Base-by-base conservation (phyloP, 2,329 filamentous ascomycete genomes). In the Penicillium thymicola region DNA sequence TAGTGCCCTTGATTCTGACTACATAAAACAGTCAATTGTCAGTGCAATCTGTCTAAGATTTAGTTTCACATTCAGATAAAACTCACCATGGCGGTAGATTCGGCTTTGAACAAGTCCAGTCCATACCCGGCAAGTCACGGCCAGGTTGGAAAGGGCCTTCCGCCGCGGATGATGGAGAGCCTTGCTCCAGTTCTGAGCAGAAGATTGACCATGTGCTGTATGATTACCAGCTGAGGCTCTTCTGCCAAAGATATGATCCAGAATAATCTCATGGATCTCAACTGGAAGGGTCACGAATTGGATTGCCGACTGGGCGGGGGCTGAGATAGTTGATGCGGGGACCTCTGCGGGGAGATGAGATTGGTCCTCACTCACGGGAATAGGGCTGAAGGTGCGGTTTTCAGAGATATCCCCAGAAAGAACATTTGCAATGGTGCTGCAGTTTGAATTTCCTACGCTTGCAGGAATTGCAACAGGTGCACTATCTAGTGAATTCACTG, bases 1-100 rank as follows among this genome's bases (percentile, higher is more conserved):
- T 76, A 0, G 87, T 89, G 0, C 86, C 88, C 74, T 89, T 89
- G 64, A 91, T 77, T 72, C 90, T 90, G 75, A 91, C 75, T 77
- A 47, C 8, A n/a, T n/a, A 41, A 37, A 32, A n/a, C 30, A n/a
- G 5, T 38, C 18, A 43, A 18, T 25, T 16, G 18, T 30, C 9
- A 51, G 43, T 51, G n/a, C 23, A 50, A 40, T 5, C 21, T 0
- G 5, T 9, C 23, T 34, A 5, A 13, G 13, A 7, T 8, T 13
- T 3, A 16, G 1, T 23, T 34, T 6, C 4, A 16, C 13, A 18
- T 14, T 36, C 43, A 23, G 46, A 44, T 18, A 1, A 18, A 46
- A 67, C 75, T 68, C 37, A 77, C 75, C 84, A 70, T 90, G 88
- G 41, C 88, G 81, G 73, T 89, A 92, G 2, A 92, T 81, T 37